Conservation (phyloP, 805 yeast genomes). For the Metschnikowia amazonensis region DNA sequence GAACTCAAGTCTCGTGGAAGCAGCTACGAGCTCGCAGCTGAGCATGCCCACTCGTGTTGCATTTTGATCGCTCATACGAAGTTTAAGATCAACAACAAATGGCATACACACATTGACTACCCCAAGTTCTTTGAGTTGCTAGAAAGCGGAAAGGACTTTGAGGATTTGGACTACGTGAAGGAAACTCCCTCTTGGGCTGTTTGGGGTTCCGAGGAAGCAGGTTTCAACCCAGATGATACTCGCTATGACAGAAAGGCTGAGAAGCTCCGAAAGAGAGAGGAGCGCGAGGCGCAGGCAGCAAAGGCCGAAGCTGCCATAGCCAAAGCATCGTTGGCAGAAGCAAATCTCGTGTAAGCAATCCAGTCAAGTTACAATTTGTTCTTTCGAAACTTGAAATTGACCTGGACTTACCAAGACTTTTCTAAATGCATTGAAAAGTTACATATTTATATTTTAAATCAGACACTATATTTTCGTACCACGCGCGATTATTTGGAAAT, state of each 20-base stretch:
- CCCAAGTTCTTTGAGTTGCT: constrained; percentile 68
- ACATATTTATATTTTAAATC: neutral
- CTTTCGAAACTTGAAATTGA: neutral
- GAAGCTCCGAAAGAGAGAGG: constrained; percentile 44
- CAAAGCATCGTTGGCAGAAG: constrained; percentile 4
- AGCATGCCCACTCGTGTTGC: constrained; percentile 94
- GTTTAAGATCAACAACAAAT: constrained; percentile 64
- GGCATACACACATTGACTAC: constrained; percentile 91
- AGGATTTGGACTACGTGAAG: constrained; percentile 73
- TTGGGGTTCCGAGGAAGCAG: constrained; percentile 81
- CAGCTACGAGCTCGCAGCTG: constrained; percentile 82
- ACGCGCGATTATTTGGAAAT: neutral
- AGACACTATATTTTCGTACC: neutral
- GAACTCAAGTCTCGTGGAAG: constrained; percentile 66
- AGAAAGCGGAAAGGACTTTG: constrained; percentile 61
- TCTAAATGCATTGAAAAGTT: neutral
- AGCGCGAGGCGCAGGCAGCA: constrained; percentile 29
- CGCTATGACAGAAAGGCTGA: constrained; percentile 63
- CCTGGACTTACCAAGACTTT: neutral
- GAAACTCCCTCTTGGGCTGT: constrained; percentile 90
- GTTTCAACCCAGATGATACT: constrained; percentile 84
- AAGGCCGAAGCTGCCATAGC: constrained; percentile 7
- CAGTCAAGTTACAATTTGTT: neutral
- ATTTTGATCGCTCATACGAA: constrained; percentile 73
- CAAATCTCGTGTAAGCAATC: neutral